Evolutionary conservation across 108 stramenopile species (phyloP).

Genomic region (Aurantiochytrium sp.): DNA sequence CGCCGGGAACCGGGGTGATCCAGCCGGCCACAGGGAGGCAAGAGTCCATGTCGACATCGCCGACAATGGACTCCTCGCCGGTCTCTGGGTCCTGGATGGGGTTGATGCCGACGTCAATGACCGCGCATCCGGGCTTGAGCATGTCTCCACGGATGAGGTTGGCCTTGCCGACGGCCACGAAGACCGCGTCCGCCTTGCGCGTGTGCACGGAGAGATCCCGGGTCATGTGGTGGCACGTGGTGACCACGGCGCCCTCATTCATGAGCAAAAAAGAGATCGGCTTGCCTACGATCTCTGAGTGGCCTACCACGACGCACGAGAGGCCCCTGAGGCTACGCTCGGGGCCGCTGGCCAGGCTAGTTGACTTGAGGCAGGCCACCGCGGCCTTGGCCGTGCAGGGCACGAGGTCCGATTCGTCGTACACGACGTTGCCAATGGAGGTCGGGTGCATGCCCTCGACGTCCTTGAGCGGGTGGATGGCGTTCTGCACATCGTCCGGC

Average conservation of each 20-base stretch:
- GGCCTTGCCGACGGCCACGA: constrained; percentile 16
- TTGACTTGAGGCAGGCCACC: constrained; percentile 24
- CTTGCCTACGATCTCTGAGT: constrained; percentile 13
- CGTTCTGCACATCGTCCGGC: constrained; percentile 11
- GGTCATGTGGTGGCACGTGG: constrained; percentile 30
- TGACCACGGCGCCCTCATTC: not conserved
- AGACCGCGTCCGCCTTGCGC: constrained; percentile 26
- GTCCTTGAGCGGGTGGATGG: constrained; percentile 22
- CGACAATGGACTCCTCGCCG: constrained; percentile 26
- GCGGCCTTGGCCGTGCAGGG: constrained; percentile 31
- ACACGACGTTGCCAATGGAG: constrained; percentile 20
- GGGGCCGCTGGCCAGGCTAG: not conserved
- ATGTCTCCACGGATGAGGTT: not conserved
- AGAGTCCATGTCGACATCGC: constrained; percentile 27
- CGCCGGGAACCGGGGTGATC: constrained; percentile 24
- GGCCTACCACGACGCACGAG: not conserved
- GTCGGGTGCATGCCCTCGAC: constrained; percentile 30
- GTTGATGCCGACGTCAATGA: constrained; percentile 30
- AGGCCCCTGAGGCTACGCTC: not conserved
- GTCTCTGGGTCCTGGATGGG: constrained; percentile 1
- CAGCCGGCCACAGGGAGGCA: not conserved
- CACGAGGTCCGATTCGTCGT: constrained; percentile 19
- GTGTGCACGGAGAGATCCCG: constrained; percentile 10
- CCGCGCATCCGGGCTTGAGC: constrained; percentile 10
- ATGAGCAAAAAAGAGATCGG: constrained; percentile 26